Evolutionary conservation across 768 basidiomycete species (phyloP), one percentile per base, ranked within the genome.

Genomic region (Phanerodontia chrysosporium): DNA sequence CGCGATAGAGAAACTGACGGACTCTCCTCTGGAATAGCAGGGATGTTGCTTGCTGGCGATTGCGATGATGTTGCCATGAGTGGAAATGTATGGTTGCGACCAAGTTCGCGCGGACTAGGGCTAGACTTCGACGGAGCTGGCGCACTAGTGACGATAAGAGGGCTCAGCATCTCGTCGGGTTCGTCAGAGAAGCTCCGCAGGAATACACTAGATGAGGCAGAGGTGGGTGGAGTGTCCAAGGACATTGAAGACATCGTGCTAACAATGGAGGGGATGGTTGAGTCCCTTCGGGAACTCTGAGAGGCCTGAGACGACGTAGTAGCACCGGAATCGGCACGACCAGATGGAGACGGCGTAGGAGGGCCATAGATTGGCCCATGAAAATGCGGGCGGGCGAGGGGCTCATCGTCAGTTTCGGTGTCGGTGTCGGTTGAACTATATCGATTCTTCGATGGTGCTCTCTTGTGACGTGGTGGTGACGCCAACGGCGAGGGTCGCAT

Each of bases 101-200:
- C 29, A 13, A 65, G 10, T 10, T 55, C 67, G 39, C 48, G 65
- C 45, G 44, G 53, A 48, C 21, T 57, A 35, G 5, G 58, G 55
- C 28, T 64, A 45, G 44, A n/a, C 13, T 22, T 36, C 16, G 24
- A 27, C 12, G 58, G 58, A 27, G 51, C 27, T 9, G 54, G 27
- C 7, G 8, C 49, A 21, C 28, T 42, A 42, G 39, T n/a, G 2
- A 56, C 60, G 2, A 71, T 28, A 13, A 73, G 63, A 8, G 71
- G 72, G 55, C 72, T 73, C 16, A 73, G 64, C 4, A 70, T 56
- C 5, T 58, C 62, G 1, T 62, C 65, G 0, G 72, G 72, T 54
- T 72, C 71, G 52, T 73, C 70, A 1, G 72, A 66, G 58, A 71
- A 70, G 32, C 60, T 64, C 13, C 60, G 27, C 14, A 71, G 57